Evolutionary conservation across 2,329 filamentous ascomycete species (phyloP), one percentile per base, ranked within the genome.

Genomic region (Lasiodiplodia theobromae): DNA sequence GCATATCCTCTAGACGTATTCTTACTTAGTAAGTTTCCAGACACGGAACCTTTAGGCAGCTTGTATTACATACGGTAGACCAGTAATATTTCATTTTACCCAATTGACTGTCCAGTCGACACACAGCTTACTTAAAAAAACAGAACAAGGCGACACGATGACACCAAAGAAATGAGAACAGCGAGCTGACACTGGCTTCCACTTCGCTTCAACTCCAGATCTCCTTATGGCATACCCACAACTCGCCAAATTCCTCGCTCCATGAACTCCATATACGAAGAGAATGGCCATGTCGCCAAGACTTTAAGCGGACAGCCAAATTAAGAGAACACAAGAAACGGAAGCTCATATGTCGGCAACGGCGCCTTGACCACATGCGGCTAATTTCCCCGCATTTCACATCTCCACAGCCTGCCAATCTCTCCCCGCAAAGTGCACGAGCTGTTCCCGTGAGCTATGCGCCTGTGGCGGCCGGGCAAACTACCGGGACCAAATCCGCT

Each of bases 321-420:
- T 21, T 37, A 37, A 34, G 21, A 28, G 23, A 10, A 37, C 11
- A 37, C 7, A 49, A 34, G 40, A 12, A 16, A 28, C 57, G 40
- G 28, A 44, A 31, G 40, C 38, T 28, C 28, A 40, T 25, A 44
- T 31, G 57, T 28, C 38, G 23, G 38, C 57, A 47, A 18, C 23
- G 58, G 44, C 44, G 28, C 58, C 58, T 31, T 49, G 40, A 49
- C 57, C 57, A 34, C 40, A 62, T 21, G 16, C 25, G 58, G 58
- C 44, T 63, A 63, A 49, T 37, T 21, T 51, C 60, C 51, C 60
- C 60, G 60, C 44, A 64, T 64, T 37, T 28, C 31, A 25, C n/a
- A 52, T 38, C 60, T 47, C 60, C 60, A 64, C 25, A 25, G 31
- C 38, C 18, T 21, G 18, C 18, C 44, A 18, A 47, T 21, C 44